phyloP scores from a whole-genome alignment of 148 eudicot genomes.

The Chenopodium suecicum region DNA sequence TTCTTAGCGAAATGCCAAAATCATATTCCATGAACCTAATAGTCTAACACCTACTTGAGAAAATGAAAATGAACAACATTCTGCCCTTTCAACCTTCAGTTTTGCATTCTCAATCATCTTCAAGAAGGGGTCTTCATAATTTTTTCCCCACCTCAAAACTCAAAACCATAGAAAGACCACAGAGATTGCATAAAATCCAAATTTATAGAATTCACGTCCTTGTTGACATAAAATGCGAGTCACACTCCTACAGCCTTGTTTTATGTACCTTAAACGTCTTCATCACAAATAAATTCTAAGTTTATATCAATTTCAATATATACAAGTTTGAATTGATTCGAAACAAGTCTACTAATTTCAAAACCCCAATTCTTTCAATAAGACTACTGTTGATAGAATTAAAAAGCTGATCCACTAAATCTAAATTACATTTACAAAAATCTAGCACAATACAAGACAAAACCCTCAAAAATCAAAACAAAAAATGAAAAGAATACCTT shows the following conservation, averaged over 20 bases:
- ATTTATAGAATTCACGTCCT: too few relatives aligned
- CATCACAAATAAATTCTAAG: not conserved
- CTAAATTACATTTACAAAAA: not conserved
- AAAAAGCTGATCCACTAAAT: too few relatives aligned
- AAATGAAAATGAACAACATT: not conserved
- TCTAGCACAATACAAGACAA: not conserved
- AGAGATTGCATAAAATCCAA: not conserved
- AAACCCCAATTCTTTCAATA: too few relatives aligned
- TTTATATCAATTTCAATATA: too few relatives aligned
- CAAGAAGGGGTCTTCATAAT: not conserved
- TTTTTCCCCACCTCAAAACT: not conserved
- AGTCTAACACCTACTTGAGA: not conserved
- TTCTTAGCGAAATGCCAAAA: not conserved
- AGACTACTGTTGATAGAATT: too few relatives aligned
- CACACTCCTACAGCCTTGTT: not conserved
- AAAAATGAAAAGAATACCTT: conserved; percentile 43
- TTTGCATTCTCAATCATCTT: not conserved
- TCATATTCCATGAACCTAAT: too few relatives aligned
- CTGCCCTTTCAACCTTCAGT: not conserved
- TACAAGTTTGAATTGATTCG: not conserved
- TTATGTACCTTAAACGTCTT: not conserved
- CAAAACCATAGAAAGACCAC: not conserved
- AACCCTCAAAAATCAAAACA: not conserved
- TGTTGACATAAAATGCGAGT: not conserved
- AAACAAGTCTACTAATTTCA: too few relatives aligned